Evolutionary conservation across 495 filamentous ascomycete species (phyloP).

Genomic region (Penicillium fimorum): DNA sequence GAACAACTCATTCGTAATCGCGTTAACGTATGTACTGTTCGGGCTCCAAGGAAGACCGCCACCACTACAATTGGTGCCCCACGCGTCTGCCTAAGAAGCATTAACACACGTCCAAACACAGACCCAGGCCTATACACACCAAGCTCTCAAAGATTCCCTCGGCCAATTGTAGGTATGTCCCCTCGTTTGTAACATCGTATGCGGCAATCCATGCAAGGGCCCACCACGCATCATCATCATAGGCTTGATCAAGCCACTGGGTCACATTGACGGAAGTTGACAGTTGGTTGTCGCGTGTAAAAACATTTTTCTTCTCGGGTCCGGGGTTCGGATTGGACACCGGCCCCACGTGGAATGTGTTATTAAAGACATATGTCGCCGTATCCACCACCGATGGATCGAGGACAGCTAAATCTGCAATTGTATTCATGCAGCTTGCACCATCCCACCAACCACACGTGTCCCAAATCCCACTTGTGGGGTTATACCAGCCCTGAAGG

Average conservation of each 20-base stretch:
- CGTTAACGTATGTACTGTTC: constrained; percentile 57
- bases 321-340: constrained; percentile 26
- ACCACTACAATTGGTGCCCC: constrained; percentile 42
- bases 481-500: constrained; percentile 65
- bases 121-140: constrained; percentile 23
- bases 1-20: constrained; percentile 76
- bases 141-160: constrained; percentile 61
- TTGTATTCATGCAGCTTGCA: constrained; percentile 63
- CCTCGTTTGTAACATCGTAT: constrained; percentile 59
- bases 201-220: constrained; percentile 63
- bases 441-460: constrained; percentile 76
- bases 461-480: constrained; percentile 59
- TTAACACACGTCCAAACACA: constrained; percentile 7
- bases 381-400: constrained; percentile 34
- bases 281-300: constrained; percentile 7
- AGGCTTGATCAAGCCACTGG: constrained; percentile 57
- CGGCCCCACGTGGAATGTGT: constrained; percentile 38
- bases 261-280: constrained; percentile 20
- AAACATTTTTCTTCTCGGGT: constrained; percentile 16
- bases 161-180: constrained; percentile 54
- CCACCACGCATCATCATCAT: constrained; percentile 77
- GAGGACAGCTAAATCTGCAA: constrained; percentile 59
- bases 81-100: constrained; percentile 37
- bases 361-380: constrained; percentile 41
- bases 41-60: constrained; percentile 72